phyloP scores from a whole-genome alignment of 1,284 basidiomycete genomes.

The Mycosarcoma mackinlayi region DNA sequence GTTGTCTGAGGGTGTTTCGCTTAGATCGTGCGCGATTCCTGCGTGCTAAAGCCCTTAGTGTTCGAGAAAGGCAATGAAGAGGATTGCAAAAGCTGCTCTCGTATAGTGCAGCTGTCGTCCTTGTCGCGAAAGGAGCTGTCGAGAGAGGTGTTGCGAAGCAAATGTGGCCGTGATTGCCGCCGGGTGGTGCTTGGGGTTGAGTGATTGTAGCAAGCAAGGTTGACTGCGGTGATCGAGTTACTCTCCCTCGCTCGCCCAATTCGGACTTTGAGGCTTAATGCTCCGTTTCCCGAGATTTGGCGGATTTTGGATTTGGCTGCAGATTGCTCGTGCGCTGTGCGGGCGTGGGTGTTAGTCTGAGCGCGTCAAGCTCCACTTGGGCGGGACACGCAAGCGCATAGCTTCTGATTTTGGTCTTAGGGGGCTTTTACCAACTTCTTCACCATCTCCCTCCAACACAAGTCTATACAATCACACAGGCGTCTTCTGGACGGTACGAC shows the following conservation, averaged over 20 bases:
- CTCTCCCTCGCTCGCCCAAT: slow-evolving; percentile 13
- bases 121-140: too few relatives aligned
- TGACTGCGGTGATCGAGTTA: slow-evolving; percentile 33
- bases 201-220: neutral
- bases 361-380: slow-evolving; percentile 34
- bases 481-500: too few relatives aligned
- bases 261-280: neutral
- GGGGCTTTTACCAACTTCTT: slow-evolving; percentile 2
- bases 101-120: too few relatives aligned
- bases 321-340: slow-evolving; percentile 7
- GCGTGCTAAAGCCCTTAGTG: neutral
- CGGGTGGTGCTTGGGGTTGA: too few relatives aligned
- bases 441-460: neutral
- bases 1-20: neutral
- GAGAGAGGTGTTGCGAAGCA: neutral
- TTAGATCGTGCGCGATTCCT: neutral
- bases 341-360: neutral
- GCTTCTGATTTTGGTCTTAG: slow-evolving; percentile 5
- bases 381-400: slow-evolving; percentile 38
- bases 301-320: slow-evolving; percentile 3
- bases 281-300: slow-evolving; percentile 21
- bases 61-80: neutral
- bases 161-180: too few relatives aligned
- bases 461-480: neutral
- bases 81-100: neutral